Conservation (phyloP, 2,329 filamentous ascomycete genomes). For the Claviceps fusiformis region DNA sequence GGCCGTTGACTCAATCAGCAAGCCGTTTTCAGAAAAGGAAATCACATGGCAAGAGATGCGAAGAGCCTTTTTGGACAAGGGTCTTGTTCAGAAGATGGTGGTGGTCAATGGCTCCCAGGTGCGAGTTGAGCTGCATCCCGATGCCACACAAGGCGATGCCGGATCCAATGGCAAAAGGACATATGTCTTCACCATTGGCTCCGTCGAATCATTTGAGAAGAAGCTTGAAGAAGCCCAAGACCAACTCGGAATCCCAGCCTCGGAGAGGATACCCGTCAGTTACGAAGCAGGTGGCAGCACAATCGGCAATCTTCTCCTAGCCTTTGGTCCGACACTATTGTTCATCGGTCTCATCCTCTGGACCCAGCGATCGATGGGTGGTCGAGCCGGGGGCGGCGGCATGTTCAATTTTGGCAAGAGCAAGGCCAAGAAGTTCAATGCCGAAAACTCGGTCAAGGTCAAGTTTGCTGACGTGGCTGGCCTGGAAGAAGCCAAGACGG, state of each 20-base stretch:
- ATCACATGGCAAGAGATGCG: slow-evolving; percentile 98
- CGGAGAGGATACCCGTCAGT: slow-evolving; percentile 85
- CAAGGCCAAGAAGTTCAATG: slow-evolving; percentile 92
- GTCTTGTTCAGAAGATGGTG: slow-evolving; percentile 84
- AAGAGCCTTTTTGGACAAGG: slow-evolving; percentile 88
- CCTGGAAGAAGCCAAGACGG: slow-evolving; percentile 93
- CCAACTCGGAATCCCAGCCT: slow-evolving; percentile 70
- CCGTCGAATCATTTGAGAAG: slow-evolving; percentile 82
- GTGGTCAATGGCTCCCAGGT: slow-evolving; percentile 61
- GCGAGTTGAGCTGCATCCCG: slow-evolving; percentile 65
- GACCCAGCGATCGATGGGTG: slow-evolving; percentile 61
- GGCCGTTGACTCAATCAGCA: slow-evolving; percentile 26
- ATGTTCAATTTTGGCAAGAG: slow-evolving; percentile 96
- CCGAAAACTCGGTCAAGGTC: slow-evolving; percentile 90
- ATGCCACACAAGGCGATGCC: slow-evolving; percentile 40
- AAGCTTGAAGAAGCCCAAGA: slow-evolving; percentile 78
- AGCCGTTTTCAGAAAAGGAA: slow-evolving; percentile 43
- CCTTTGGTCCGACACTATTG: slow-evolving; percentile 75
- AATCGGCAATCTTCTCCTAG: slow-evolving; percentile 59
- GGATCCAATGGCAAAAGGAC: slow-evolving; percentile 17
- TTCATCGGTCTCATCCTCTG: slow-evolving; percentile 75
- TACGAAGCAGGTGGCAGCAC: slow-evolving; percentile 68
- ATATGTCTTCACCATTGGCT: slow-evolving; percentile 94
- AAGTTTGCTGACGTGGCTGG: slow-evolving; percentile 95
- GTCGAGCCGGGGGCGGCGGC: slow-evolving; percentile 52